These are phyloP conservation scores for Bacidia rubella DNA, from an alignment of 495 filamentous ascomycete species.

Conservation along the genomic window DNA sequence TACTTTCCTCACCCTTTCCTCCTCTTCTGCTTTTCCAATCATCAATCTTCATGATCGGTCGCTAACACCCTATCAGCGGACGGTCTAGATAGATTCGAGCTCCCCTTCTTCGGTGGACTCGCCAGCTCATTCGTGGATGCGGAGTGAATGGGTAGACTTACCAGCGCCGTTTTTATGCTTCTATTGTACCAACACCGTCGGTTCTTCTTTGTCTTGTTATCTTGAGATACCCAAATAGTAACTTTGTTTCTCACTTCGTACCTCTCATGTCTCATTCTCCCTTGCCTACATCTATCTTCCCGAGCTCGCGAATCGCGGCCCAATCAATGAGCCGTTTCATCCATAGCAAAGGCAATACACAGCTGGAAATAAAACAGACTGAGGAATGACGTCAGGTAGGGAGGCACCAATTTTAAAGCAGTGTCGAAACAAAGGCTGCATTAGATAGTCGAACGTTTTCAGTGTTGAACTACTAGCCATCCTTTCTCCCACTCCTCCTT, in stretches of 20 bases:
- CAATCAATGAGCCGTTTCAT: no score
- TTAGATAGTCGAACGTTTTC: no score
- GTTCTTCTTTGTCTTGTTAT: background rate
- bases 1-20: conserved; percentile 18
- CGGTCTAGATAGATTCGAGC: conserved; percentile 79
- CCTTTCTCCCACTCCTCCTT: conserved; percentile 9
- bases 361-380: no score
- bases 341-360: no score
- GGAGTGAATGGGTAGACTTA: conserved; percentile 39
- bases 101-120: conserved; percentile 74
- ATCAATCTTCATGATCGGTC: no score
- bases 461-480: no score
- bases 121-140: conserved; percentile 88
- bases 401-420: no score
- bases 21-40: background rate
- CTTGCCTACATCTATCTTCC: no score
- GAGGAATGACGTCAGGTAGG: no score
- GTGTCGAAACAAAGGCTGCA: no score
- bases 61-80: conserved; percentile 42
- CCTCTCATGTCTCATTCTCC: no score
- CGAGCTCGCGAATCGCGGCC: no score
- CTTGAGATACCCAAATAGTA: background rate
- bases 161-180: background rate
- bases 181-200: background rate
- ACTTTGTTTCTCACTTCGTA: background rate